Evolutionary conservation across 202 grass and related monocot species (phyloP).

Genomic region (Panicum virgatum): DNA sequence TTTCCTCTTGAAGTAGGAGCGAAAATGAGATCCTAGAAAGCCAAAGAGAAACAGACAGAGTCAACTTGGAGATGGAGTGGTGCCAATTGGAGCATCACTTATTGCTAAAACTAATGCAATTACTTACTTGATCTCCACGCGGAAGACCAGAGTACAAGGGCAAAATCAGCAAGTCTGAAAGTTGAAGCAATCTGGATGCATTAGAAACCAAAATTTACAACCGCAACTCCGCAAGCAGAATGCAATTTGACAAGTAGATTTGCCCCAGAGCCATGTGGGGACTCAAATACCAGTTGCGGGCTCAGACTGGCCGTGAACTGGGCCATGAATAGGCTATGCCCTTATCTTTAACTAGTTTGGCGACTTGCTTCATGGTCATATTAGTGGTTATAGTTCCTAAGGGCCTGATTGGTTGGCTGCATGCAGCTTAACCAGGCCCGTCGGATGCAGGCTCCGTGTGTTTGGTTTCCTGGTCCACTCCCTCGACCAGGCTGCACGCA

Average conservation of each 20-base stretch:
- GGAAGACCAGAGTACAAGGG: slow-evolving; percentile 94
- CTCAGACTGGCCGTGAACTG: not conserved
- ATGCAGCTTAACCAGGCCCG: too few relatives aligned
- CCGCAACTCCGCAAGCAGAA: not conserved
- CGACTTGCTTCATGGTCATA: slow-evolving; percentile 13
- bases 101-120: slow-evolving; percentile 1
- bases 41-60: slow-evolving; percentile 21
- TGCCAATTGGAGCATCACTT: slow-evolving; percentile 1
- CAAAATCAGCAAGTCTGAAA: slow-evolving; percentile 81
- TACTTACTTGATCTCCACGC: slow-evolving; percentile 74
- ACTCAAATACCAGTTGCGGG: not conserved
- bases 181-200: slow-evolving; percentile 41
- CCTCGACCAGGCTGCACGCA: too few relatives aligned
- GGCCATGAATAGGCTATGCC: not conserved
- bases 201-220: slow-evolving; percentile 40
- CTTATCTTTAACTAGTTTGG: not conserved
- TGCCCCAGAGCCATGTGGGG: not conserved
- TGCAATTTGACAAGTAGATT: slow-evolving; percentile 19
- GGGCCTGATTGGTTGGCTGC: too few relatives aligned
- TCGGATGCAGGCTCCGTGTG: too few relatives aligned
- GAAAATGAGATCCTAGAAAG: slow-evolving; percentile 94
- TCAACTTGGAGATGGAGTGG: slow-evolving; percentile 15
- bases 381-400: not conserved
- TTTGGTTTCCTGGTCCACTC: too few relatives aligned
- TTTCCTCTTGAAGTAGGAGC: slow-evolving; percentile 78